phyloP scores from a whole-genome alignment of 495 filamentous ascomycete genomes.

The Rhypophila decipiens region DNA sequence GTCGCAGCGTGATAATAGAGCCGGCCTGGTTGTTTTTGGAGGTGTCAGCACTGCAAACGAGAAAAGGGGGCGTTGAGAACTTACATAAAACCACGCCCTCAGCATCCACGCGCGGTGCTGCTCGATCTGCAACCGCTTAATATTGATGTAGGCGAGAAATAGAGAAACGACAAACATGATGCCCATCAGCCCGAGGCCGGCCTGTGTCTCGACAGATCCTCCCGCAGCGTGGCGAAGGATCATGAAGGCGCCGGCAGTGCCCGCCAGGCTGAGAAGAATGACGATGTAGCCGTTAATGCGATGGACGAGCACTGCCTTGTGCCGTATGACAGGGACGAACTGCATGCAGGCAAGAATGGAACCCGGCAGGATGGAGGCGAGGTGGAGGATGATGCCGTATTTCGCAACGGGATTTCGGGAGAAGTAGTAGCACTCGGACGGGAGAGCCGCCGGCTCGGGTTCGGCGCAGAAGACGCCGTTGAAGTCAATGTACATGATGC shows the following conservation, averaged over 20 bases:
- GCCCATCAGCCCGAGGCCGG: slow-evolving; percentile 25
- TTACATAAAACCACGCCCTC: slow-evolving; percentile 39
- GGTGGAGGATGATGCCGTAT: slow-evolving; percentile 45
- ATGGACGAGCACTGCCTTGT: slow-evolving; percentile 40
- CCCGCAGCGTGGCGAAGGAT: slow-evolving; percentile 38
- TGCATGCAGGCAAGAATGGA: slow-evolving; percentile 42
- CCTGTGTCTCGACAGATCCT: slow-evolving; percentile 35
- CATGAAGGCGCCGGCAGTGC: slow-evolving; percentile 39
- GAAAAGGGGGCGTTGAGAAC: not conserved
- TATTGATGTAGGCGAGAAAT: slow-evolving; percentile 41
- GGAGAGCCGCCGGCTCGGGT: not conserved
- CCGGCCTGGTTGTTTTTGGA: slow-evolving; percentile 15
- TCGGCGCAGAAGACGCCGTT: slow-evolving; percentile 13
- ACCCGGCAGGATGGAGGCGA: slow-evolving; percentile 41
- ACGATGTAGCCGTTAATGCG: slow-evolving; percentile 50
- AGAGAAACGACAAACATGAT: slow-evolving; percentile 30
- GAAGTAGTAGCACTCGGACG: slow-evolving; percentile 42
- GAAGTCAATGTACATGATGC: slow-evolving; percentile 32
- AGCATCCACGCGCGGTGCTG: slow-evolving; percentile 56
- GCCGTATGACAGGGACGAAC: slow-evolving; percentile 47
- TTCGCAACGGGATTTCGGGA: slow-evolving; percentile 17
- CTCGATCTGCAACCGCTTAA: slow-evolving; percentile 49
- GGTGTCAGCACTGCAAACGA: not conserved
- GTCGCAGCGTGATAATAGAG: slow-evolving; percentile 43
- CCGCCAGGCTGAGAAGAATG: slow-evolving; percentile 34